Base-by-base conservation (phyloP, 441 rosid genomes). In the Erodium trifolium region DNA sequence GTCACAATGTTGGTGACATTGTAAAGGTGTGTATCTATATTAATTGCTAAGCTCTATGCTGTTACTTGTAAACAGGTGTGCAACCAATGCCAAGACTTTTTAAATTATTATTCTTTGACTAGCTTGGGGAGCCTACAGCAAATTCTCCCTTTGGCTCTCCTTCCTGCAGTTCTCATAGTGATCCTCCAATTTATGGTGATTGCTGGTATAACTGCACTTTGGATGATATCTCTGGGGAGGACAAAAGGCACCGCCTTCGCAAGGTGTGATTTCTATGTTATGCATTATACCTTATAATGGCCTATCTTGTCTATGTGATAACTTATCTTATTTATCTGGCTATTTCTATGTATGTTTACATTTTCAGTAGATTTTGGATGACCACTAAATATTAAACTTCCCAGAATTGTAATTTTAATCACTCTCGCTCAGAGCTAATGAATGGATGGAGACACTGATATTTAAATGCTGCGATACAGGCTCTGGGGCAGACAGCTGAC, bases 201-300 rank as follows among this genome's bases (percentile, higher is more conserved):
- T 94, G 99, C 77, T 94, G 97, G 99, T 94, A 92, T 83, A 92
- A 88, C 71, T 94, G 99, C 76, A 94, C 99, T 43, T 75, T 80
- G 74, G 94, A 88, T 81, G 99, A 94, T 77, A 90, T 92, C 67
- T 85, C 98, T 67, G 87, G 91, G 66, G 87, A 86, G 79, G 99
- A 92, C 77, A 94, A 94, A 79, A 84, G 82, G 75, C 87, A 59
- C 63, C 97, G 96, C 69, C 88, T 94, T 73, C 96, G 86, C 78
- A 90, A 90, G 98, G 99, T 91, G 60, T 65, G 9, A 55, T 19
- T 23, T 72, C 57, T 35, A 12, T 12, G 34, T 37, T 63, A 17
- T n/a, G n/a, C 23, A 9, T 45, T 49, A 10, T 66, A 9, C 17
- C 53, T 19, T 57, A 16, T 8, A 8, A 18, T 57, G 16, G 8